Percentiles rank a stretch among this genome's conserved stretches.
phyloP scores from a whole-genome alignment of 192 early-diverging fungal genomes.

The Podila clonocystis region DNA sequence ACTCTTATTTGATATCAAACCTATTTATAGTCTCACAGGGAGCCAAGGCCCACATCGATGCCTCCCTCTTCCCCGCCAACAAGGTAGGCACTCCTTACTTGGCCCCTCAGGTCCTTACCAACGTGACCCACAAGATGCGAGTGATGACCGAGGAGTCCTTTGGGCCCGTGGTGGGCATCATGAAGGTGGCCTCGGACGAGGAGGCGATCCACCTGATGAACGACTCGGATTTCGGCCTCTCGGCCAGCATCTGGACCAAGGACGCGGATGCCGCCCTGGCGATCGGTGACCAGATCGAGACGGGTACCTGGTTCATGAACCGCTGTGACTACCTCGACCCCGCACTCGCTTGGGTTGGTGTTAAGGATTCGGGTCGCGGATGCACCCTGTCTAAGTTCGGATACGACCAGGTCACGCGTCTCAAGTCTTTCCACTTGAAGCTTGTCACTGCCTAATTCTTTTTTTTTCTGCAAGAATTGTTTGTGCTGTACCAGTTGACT shows the following conservation, averaged over 20 bases:
- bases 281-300: slow-evolving; percentile 74
- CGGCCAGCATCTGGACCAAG: slow-evolving; percentile 83
- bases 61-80: slow-evolving; percentile 61
- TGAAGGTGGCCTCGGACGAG: slow-evolving; percentile 76
- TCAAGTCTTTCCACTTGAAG: slow-evolving; percentile 74
- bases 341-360: slow-evolving; percentile 80
- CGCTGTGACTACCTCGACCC: slow-evolving; percentile 88
- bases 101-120: slow-evolving; percentile 78
- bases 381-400: slow-evolving; percentile 75
- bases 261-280: slow-evolving; percentile 65
- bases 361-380: slow-evolving; percentile 79
- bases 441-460: slow-evolving; percentile 35
- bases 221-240: slow-evolving; percentile 81
- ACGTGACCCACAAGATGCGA: slow-evolving; percentile 78
- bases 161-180: slow-evolving; percentile 84
- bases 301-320: slow-evolving; percentile 88
- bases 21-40: slow-evolving; percentile 65
- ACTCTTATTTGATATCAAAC: too few relatives aligned
- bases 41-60: slow-evolving; percentile 72
- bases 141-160: slow-evolving; percentile 88
- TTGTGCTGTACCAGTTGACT: neutral
- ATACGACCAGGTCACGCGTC: slow-evolving; percentile 76
- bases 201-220: slow-evolving; percentile 86
- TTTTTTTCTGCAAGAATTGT: neutral
- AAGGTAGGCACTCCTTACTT: slow-evolving; percentile 73